Evolutionary conservation across 2,329 filamentous ascomycete species (phyloP).

Genomic region (Lachnum nothofagi): DNA sequence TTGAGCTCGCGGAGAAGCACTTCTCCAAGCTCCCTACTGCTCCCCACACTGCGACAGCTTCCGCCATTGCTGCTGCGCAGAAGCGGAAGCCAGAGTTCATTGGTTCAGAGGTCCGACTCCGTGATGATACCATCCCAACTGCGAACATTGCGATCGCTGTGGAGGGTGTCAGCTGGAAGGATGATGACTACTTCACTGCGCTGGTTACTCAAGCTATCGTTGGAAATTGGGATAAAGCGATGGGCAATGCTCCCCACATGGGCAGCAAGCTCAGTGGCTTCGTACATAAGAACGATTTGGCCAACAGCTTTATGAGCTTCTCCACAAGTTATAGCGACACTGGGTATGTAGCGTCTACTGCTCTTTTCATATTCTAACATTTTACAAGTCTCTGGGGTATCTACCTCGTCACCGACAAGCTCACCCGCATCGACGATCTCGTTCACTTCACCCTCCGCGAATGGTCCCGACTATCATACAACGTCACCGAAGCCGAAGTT

Average conservation of each 20-base stretch:
- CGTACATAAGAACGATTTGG: constrained; percentile 88
- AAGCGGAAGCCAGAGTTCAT: constrained; percentile 93
- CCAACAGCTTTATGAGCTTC: constrained; percentile 99
- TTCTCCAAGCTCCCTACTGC: constrained; percentile 75
- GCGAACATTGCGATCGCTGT: constrained; percentile 98
- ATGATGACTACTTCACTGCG: constrained; percentile 97
- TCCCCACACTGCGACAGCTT: constrained; percentile 67
- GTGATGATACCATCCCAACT: constrained; percentile 91
- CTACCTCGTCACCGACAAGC: constrained; percentile 91
- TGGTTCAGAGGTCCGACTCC: constrained; percentile 89
- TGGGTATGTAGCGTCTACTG: constrained; percentile 60
- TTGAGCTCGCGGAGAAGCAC: constrained; percentile 94
- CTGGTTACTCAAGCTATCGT: constrained; percentile 97
- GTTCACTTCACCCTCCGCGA: constrained; percentile 97
- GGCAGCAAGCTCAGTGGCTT: constrained; percentile 97
- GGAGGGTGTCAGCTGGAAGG: constrained; percentile 99
- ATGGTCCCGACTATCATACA: constrained; percentile 91
- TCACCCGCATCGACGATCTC: constrained; percentile 84
- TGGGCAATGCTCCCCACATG: constrained; percentile 95
- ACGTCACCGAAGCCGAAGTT: constrained; percentile 82
- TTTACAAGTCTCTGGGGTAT: constrained; percentile 91
- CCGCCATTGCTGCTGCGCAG: constrained; percentile 59
- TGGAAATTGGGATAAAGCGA: constrained; percentile 98
- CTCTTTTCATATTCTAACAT: constrained; percentile 33
- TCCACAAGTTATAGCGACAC: constrained; percentile 99